Conservation (phyloP, 2,329 filamentous ascomycete species). For the Aspergillus sojae region DNA sequence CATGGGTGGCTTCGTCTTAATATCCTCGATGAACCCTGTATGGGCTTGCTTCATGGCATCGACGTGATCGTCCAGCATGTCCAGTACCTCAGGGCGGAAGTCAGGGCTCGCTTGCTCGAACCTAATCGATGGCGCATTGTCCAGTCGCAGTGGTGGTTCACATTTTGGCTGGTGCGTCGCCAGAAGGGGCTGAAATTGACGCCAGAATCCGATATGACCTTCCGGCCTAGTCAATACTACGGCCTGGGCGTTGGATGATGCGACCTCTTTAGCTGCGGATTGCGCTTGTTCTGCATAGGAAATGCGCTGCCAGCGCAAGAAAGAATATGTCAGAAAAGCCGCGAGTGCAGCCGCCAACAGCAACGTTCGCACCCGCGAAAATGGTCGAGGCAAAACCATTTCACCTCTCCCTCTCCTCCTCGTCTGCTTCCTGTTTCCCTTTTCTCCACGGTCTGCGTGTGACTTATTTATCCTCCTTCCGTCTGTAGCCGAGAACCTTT, state of each 20-base stretch:
- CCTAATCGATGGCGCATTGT: conserved; percentile 27
- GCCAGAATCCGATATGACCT: conserved; percentile 38
- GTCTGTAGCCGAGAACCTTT: background rate
- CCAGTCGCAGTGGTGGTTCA: conserved; percentile 29
- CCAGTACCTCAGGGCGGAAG: conserved; percentile 35
- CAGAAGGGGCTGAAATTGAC: conserved; percentile 35
- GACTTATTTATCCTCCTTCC: background rate
- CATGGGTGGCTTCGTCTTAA: conserved; percentile 29
- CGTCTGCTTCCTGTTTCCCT: background rate
- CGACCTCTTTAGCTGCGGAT: background rate
- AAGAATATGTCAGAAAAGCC: conserved; percentile 19
- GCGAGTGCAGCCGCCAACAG: conserved; percentile 20
- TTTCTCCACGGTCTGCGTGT: background rate
- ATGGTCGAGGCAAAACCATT: conserved; percentile 21
- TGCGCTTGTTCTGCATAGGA: background rate
- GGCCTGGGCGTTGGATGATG: background rate
- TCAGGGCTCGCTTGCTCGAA: conserved; percentile 31
- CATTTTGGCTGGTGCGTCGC: conserved; percentile 34
- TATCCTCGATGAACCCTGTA: conserved; percentile 35
- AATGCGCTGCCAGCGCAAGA: conserved; percentile 18
- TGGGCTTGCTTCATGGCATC: conserved; percentile 38
- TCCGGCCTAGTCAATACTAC: conserved; percentile 10
- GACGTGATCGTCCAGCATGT: conserved; percentile 33
- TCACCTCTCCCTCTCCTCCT: background rate
- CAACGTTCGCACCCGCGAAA: conserved; percentile 22